Evolutionary conservation across 208 protist genomes (phyloP).

Genomic region (Phytomonas sp.): DNA sequence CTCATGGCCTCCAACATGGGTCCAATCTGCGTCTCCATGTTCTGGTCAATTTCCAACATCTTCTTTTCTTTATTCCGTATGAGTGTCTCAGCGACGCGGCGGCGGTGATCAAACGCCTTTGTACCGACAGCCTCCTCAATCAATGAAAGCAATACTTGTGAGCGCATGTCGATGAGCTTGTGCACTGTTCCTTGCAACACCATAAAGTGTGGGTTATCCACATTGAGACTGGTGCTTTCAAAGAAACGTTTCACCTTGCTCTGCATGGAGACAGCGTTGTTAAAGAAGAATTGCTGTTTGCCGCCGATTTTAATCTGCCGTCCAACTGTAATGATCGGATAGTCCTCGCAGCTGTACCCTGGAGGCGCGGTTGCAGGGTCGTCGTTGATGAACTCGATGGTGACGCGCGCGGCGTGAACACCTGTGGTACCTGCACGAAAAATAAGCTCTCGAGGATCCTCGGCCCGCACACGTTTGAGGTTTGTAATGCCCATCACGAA

Average conservation of each 20-base stretch:
- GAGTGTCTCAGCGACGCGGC: constrained; percentile 91
- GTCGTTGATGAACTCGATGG: constrained; percentile 98
- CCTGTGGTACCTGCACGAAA: constrained; percentile 99
- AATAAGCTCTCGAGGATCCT: constrained; percentile 97
- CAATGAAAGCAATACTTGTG: constrained; percentile 96
- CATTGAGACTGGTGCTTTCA: constrained; percentile 99
- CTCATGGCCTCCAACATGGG: constrained; percentile 83
- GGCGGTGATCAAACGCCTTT: constrained; percentile 98
- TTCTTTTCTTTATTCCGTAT: constrained; percentile 99
- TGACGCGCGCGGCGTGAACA: constrained; percentile 98
- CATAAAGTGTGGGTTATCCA: constrained; percentile 99
- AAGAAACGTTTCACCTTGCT: constrained; percentile 99
- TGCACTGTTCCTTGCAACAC: constrained; percentile 99
- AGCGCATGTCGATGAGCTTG: constrained; percentile 99
- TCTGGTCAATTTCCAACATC: constrained; percentile 95
- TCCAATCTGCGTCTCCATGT: constrained; percentile 81
- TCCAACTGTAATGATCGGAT: constrained; percentile 95
- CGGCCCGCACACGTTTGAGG: constrained; percentile 95
- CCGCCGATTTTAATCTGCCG: constrained; percentile 95
- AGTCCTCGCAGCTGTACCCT: constrained; percentile 96
- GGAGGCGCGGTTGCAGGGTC: constrained; percentile 92
- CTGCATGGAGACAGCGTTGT: constrained; percentile 95
- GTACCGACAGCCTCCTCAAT: constrained; percentile 99
- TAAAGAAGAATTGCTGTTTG: constrained; percentile 99
- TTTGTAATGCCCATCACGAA: constrained; percentile 99